Conservation (phyloP, 2,329 filamentous ascomycete genomes). For the Akanthomyces uredinophilus region DNA sequence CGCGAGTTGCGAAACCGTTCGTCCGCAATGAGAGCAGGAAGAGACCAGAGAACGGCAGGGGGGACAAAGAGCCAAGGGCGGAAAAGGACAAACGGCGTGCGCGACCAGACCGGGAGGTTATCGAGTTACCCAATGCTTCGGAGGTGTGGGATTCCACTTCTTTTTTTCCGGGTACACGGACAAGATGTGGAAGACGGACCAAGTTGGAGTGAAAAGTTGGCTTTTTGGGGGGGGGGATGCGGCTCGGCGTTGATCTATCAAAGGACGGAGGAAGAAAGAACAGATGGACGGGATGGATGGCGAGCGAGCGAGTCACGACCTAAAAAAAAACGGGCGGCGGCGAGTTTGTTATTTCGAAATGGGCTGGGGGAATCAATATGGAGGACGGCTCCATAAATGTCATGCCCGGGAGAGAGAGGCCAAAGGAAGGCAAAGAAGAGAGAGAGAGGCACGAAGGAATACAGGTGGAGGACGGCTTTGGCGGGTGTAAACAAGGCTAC, state of each 20-base stretch:
- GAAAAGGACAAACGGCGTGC: constrained; percentile 18
- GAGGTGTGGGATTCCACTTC: constrained; percentile 12
- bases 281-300: not conserved
- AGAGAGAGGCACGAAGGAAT: not conserved
- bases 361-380: not conserved
- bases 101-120: not conserved
- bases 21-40: not conserved
- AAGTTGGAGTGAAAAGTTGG: not conserved
- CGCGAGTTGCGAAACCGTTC: not conserved
- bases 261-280: not conserved
- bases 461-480: not conserved
- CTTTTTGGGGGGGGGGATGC: too few species aligned
- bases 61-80: constrained; percentile 17
- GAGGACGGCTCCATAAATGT: not conserved
- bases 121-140: not conserved
- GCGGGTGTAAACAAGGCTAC: not conserved
- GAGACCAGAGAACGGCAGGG: constrained; percentile 16
- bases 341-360: not conserved
- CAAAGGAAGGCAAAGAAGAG: not conserved
- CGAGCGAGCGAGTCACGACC: not conserved
- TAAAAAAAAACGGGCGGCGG: not conserved
- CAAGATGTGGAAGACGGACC: not conserved
- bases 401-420: not conserved
- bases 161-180: constrained; percentile 1
- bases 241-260: not conserved